phyloP scores from a whole-genome alignment of 23 red algal species.

The Cyanidium caldarium region DNA sequence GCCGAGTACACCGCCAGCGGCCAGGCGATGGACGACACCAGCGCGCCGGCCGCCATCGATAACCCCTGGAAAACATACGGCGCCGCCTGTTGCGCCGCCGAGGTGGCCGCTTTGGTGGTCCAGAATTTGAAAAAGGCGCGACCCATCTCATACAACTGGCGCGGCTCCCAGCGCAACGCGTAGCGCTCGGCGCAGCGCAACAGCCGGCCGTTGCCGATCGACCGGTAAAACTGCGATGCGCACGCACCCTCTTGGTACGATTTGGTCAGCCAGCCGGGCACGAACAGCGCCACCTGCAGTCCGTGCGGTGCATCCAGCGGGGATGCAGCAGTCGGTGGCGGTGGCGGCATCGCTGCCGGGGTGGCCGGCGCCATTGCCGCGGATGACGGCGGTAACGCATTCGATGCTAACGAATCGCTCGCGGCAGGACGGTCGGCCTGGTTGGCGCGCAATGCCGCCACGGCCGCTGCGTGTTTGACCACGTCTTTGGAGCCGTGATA shows the following conservation, averaged over 20 bases:
- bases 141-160: conserved; percentile 65
- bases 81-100: conserved; percentile 71
- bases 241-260: conserved; percentile 25
- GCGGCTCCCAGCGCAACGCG: conserved; percentile 91
- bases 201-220: conserved; percentile 18
- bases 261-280: conserved; percentile 72
- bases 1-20: conserved; percentile 79
- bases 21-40: conserved; percentile 76
- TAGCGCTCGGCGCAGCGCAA: conserved; percentile 64
- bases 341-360: too few species aligned
- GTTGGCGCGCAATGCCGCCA: too few species aligned
- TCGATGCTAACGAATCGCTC: too few species aligned
- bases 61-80: conserved; percentile 71
- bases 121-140: conserved; percentile 96
- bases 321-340: too few species aligned
- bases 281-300: conserved; percentile 65
- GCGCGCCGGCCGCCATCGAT: conserved; percentile 51
- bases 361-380: too few species aligned
- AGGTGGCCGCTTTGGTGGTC: conserved; percentile 90
- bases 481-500: too few species aligned
- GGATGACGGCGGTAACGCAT: too few species aligned
- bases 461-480: too few species aligned
- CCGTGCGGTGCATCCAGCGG: too few species aligned
- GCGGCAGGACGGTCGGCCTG: too few species aligned
- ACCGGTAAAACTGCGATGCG: conserved; percentile 66